A percentile compares a stretch with the other conserved stretches of the same genome.
Conservation (phyloP, 495 filamentous ascomycete species). For the Filosporella fistucella region DNA sequence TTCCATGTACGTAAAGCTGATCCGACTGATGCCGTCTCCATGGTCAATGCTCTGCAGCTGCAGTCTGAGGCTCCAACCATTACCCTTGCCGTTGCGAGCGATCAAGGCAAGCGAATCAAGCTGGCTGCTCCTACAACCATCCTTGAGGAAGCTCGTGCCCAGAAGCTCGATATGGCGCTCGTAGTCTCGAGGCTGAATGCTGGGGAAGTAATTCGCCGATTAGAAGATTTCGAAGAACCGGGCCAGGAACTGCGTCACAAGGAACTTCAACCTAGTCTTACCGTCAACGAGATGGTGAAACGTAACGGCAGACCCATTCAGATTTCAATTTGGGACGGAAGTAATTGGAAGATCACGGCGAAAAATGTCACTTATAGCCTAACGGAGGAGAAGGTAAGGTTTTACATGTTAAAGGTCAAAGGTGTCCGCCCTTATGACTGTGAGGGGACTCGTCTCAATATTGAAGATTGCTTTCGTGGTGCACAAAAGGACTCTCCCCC, state of each 20-base stretch:
- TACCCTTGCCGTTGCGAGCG: slow-evolving; percentile 1
- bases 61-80: neutral
- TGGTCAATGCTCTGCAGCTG: slow-evolving; percentile 2
- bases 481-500: neutral
- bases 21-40: neutral
- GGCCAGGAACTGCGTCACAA: no score
- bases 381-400: no score
- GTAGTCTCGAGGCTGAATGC: neutral
- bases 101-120: slow-evolving; percentile 8
- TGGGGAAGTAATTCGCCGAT: slow-evolving; percentile 1
- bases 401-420: no score
- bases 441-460: no score
- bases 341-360: no score
- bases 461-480: neutral
- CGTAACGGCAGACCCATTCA: no score
- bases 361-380: no score
- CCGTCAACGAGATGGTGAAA: no score
- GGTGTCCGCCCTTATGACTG: no score
- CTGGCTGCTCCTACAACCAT: slow-evolving; percentile 3
- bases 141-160: neutral
- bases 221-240: no score
- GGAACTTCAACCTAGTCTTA: no score
- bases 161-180: slow-evolving; percentile 5
- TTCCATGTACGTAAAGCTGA: slow-evolving; percentile 7
- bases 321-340: no score